phyloP scores from a whole-genome alignment of 2,329 filamentous ascomycete species.

The Phyllosticta citribraziliensis region DNA sequence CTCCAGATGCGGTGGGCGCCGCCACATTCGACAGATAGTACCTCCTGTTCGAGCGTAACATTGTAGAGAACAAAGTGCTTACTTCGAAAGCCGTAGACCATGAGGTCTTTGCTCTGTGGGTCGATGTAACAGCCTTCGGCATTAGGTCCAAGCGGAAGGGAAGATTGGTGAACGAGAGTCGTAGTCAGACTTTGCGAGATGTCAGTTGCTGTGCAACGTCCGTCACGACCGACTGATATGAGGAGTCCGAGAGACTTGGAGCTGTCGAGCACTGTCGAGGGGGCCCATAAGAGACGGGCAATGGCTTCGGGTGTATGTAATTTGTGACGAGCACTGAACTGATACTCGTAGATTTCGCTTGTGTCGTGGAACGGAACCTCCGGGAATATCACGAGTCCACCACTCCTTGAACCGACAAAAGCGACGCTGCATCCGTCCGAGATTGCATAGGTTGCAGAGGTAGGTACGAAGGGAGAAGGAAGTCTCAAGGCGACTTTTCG shows the following conservation, averaged over 20 bases:
- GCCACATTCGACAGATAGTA: conserved; percentile 69
- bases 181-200: conserved; percentile 19
- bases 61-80: conserved; percentile 77
- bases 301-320: conserved; percentile 53
- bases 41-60: conserved; percentile 57
- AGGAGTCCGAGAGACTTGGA: conserved; percentile 36
- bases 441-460: conserved; percentile 24
- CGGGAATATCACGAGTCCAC: background rate
- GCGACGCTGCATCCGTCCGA: background rate
- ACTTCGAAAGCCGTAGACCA: conserved; percentile 73
- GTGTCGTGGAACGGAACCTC: background rate
- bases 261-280: conserved; percentile 10
- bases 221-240: conserved; percentile 67
- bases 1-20: conserved; percentile 74
- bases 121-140: conserved; percentile 63
- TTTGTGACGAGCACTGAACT: conserved; percentile 13
- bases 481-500: conserved; percentile 9
- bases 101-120: conserved; percentile 42
- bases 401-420: conserved; percentile 4
- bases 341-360: background rate
- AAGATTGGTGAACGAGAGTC: conserved; percentile 54
- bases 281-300: conserved; percentile 46
- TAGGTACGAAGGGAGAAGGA: conserved; percentile 41
- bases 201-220: conserved; percentile 58
- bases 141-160: conserved; percentile 62